Evolutionary conservation across 2,329 filamentous ascomycete genomes (phyloP).

Genomic region (Penicillium sp.): DNA sequence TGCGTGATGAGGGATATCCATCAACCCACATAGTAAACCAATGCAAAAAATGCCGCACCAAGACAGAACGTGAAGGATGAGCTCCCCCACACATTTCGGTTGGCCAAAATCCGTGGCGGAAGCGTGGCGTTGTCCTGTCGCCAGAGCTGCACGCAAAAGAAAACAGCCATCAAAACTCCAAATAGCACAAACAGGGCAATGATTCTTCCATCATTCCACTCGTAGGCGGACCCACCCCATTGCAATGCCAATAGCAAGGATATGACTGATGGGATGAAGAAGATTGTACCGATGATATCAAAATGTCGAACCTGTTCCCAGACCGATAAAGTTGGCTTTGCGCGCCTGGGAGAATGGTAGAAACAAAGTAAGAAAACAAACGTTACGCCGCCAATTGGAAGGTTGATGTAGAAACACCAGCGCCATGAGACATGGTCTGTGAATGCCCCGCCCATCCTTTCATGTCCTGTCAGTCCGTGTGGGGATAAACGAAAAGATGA

Average conservation of each 20-base stretch:
- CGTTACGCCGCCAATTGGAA: background rate
- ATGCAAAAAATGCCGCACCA: background rate
- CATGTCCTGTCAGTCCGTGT: too few species aligned
- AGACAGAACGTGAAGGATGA: slow-evolving; percentile 32
- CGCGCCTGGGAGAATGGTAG: too few species aligned
- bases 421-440: too few species aligned
- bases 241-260: slow-evolving; percentile 7
- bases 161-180: slow-evolving; percentile 44
- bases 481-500: too few species aligned
- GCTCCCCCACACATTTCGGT: too few species aligned
- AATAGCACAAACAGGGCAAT: slow-evolving; percentile 29
- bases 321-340: too few species aligned
- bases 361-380: background rate
- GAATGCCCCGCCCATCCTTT: too few species aligned
- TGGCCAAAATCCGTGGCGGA: slow-evolving; percentile 57
- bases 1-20: too few species aligned
- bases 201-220: slow-evolving; percentile 27
- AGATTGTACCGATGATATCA: background rate
- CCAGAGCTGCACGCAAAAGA: slow-evolving; percentile 51
- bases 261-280: slow-evolving; percentile 4
- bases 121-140: slow-evolving; percentile 57
- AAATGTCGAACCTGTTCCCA: background rate
- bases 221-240: slow-evolving; percentile 1
- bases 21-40: too few species aligned
- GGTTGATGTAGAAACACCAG: too few species aligned